Percentiles rank a stretch among this genome's conserved stretches.
Evolutionary conservation across 768 basidiomycete species (phyloP).

Genomic region (Boletus reticuloceps): DNA sequence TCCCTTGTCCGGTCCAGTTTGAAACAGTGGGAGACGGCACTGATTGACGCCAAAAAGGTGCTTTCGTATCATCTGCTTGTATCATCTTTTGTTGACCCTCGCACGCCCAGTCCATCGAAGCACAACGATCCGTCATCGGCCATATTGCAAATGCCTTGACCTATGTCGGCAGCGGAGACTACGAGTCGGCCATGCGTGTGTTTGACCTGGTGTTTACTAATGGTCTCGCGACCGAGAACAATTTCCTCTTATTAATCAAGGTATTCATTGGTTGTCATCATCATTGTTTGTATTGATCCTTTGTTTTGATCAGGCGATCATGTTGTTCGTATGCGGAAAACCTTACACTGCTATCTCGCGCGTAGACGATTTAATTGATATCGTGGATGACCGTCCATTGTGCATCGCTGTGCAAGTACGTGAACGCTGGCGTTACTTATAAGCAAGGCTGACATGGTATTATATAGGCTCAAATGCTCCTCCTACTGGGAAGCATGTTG

Average conservation of each 20-base stretch:
- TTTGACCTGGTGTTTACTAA: slow-evolving; percentile 11
- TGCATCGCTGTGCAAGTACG: slow-evolving; percentile 6
- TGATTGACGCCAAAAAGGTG: slow-evolving; percentile 6
- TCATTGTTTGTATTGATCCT: accelerated
- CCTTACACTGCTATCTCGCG: slow-evolving; percentile 7
- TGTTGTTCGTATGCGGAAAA: slow-evolving; percentile 7
- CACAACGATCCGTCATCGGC: neutral
- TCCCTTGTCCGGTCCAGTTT: neutral
- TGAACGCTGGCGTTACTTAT: neutral
- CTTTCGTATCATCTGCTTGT: neutral
- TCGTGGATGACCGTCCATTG: neutral
- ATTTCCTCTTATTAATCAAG: slow-evolving; percentile 12
- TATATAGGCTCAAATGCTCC: slow-evolving; percentile 6
- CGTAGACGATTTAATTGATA: neutral
- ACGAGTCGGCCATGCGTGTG: neutral
- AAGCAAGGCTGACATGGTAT: neutral
- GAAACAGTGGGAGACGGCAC: neutral
- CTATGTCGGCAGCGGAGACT: neutral
- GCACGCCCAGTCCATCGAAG: neutral
- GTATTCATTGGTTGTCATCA: neutral
- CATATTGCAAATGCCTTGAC: neutral
- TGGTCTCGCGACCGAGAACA: neutral
- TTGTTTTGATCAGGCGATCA: neutral
- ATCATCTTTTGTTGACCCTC: neutral
- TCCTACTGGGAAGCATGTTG: neutral